Conservation (phyloP, 352 stramenopile genomes). For the Phytophthora pseudosyringae region DNA sequence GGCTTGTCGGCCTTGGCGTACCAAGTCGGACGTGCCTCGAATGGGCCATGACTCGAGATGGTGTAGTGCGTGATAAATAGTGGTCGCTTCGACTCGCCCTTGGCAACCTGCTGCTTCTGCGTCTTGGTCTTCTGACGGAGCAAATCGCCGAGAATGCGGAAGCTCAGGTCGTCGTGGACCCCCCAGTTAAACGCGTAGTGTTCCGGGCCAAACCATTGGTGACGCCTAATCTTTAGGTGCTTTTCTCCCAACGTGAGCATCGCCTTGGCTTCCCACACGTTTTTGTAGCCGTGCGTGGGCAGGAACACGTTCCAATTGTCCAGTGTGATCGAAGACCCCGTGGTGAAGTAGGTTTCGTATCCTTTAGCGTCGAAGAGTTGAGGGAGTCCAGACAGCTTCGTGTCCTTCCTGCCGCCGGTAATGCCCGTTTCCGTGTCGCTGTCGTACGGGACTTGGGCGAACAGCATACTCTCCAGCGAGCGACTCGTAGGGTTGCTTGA, state of each 20-base stretch:
- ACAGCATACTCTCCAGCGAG: constrained; percentile 62
- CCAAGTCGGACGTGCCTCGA: constrained; percentile 40
- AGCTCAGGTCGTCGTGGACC: constrained; percentile 57
- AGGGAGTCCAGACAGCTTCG: constrained; percentile 48
- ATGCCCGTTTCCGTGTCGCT: constrained; percentile 51
- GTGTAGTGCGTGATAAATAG: constrained; percentile 66
- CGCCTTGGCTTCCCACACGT: constrained; percentile 41
- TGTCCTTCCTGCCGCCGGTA: constrained; percentile 37
- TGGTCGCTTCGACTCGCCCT: constrained; percentile 38
- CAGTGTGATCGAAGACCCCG: constrained; percentile 37
- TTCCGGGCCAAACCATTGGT: constrained; percentile 38
- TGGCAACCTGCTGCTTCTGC: constrained; percentile 29
- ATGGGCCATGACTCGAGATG: constrained; percentile 58
- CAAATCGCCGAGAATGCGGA: constrained; percentile 50
- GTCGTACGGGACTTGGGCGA: constrained; percentile 65
- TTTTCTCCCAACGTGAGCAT: constrained; percentile 44
- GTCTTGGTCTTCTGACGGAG: constrained; percentile 46
- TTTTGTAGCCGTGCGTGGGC: constrained; percentile 52
- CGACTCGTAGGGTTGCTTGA: constrained; percentile 65
- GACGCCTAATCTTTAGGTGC: constrained; percentile 38
- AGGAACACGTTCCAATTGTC: constrained; percentile 68
- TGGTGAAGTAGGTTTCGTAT: constrained; percentile 68
- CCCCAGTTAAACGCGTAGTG: constrained; percentile 40
- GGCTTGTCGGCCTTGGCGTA: constrained; percentile 46
- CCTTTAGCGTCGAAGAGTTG: constrained; percentile 58